A percentile compares a stretch with the other conserved stretches of the same genome.
These are phyloP conservation scores for Termitomyces bulborhizus DNA, from an alignment of 768 basidiomycete genomes.

Conservation along the genomic window DNA sequence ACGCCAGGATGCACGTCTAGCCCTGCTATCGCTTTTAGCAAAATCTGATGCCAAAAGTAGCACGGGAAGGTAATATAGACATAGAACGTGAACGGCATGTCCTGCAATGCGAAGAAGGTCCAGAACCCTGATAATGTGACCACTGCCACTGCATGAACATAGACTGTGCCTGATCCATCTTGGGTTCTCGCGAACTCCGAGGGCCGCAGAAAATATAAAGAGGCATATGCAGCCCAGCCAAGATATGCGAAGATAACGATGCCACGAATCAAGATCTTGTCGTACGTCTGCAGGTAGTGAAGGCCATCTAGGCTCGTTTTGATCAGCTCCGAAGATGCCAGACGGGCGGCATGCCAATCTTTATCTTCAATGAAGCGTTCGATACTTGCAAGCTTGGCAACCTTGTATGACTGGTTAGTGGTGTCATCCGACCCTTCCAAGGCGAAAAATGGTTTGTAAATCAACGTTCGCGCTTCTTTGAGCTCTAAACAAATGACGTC, in stretches of 20 bases:
- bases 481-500: slow-evolving; percentile 35
- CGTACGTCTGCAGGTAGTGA: slow-evolving; percentile 81
- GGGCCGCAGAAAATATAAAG: slow-evolving; percentile 49
- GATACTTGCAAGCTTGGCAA: slow-evolving; percentile 32
- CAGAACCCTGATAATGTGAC: slow-evolving; percentile 33
- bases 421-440: slow-evolving; percentile 30
- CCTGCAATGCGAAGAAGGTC: slow-evolving; percentile 50
- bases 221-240: slow-evolving; percentile 74
- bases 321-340: slow-evolving; percentile 47
- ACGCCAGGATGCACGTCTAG: slow-evolving; percentile 4
- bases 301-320: slow-evolving; percentile 50
- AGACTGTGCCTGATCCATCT: not conserved
- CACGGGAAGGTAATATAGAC: slow-evolving; percentile 69
- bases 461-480: slow-evolving; percentile 49
- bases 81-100: slow-evolving; percentile 67
- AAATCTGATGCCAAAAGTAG: slow-evolving; percentile 68
- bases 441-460: slow-evolving; percentile 55
- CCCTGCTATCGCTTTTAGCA: slow-evolving; percentile 20
- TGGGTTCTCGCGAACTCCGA: slow-evolving; percentile 12
- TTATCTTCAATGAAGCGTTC: slow-evolving; percentile 35
- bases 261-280: slow-evolving; percentile 62
- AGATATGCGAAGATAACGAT: slow-evolving; percentile 70
- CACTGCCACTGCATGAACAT: slow-evolving; percentile 16
- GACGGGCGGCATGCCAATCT: slow-evolving; percentile 43
- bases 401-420: slow-evolving; percentile 25